A percentile compares a stretch with the other conserved stretches of the same genome.
phyloP scores from a whole-genome alignment of 345 rosid species.

The Lenwebbia sp. region DNA sequence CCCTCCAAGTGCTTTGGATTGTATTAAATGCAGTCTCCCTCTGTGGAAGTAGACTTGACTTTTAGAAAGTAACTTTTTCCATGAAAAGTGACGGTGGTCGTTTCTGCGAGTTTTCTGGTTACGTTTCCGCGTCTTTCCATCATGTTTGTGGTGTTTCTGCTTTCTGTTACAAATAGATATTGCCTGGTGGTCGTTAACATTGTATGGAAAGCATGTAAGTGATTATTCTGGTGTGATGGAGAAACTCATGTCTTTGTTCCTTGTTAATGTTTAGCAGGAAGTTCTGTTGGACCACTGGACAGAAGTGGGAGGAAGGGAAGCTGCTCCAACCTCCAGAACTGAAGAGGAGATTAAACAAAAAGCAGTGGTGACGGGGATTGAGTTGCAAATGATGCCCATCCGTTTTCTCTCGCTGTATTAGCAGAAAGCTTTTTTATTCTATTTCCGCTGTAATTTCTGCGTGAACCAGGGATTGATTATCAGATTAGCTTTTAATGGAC shows the following conservation, averaged over 20 bases:
- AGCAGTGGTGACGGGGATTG: neutral
- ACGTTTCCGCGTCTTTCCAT: neutral
- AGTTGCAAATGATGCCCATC: too few species aligned
- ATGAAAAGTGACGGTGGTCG: neutral
- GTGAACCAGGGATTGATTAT: too few species aligned
- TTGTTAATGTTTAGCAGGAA: neutral
- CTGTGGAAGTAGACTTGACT: neutral
- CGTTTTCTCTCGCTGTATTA: neutral
- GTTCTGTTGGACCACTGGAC: too few species aligned
- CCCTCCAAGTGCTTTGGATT: neutral
- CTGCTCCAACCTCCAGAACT: too few species aligned
- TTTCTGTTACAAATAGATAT: too few species aligned
- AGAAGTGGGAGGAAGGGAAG: too few species aligned
- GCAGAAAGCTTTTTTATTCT: neutral
- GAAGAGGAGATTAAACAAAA: too few species aligned
- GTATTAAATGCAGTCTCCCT: neutral
- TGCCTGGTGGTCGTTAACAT: neutral
- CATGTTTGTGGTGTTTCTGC: neutral
- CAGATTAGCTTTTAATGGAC: too few species aligned
- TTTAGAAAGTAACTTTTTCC: neutral
- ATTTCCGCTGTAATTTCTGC: neutral
- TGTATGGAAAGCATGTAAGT: neutral
- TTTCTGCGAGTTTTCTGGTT: neutral
- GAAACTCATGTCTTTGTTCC: neutral
- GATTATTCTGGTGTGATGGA: neutral